phyloP scores from a whole-genome alignment of 495 filamentous ascomycete species.

The Trypethelium eluteriae region DNA sequence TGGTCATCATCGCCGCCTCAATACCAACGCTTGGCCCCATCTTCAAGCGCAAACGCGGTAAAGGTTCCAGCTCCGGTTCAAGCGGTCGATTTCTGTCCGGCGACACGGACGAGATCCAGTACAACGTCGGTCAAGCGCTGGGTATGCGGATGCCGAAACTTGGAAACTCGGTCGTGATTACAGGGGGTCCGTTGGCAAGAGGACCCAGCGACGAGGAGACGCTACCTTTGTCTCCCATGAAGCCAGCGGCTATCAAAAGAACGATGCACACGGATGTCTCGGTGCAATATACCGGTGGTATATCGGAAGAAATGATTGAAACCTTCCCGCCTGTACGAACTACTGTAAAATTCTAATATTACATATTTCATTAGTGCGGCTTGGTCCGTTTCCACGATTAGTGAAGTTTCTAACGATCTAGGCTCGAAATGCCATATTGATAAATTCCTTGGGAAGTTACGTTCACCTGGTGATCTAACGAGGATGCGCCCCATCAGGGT shows the following conservation, averaged over 20 bases:
- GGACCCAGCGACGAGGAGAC: conserved; percentile 8
- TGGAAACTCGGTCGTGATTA: conserved; percentile 14
- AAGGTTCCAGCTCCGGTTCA: not conserved
- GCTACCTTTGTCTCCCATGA: conserved; percentile 10
- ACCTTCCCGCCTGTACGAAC: not conserved
- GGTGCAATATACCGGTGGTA: not conserved
- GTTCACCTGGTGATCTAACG: not conserved
- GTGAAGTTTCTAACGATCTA: not conserved
- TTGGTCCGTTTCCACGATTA: not conserved
- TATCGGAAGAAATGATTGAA: conserved; percentile 1
- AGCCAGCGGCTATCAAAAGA: conserved; percentile 10
- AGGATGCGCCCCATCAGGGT: not conserved
- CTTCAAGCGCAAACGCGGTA: conserved; percentile 8
- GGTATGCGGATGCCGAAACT: conserved; percentile 15
- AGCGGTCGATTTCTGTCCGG: conserved; percentile 2
- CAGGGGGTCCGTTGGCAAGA: conserved; percentile 6
- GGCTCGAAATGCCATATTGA: not conserved
- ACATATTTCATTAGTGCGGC: not conserved
- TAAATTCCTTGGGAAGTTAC: not conserved
- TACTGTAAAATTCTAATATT: conserved; percentile 1
- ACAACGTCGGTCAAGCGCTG: conserved; percentile 12
- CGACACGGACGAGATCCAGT: conserved; percentile 14
- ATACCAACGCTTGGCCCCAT: conserved; percentile 15
- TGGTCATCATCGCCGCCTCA: conserved; percentile 13
- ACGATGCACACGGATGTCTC: conserved; percentile 9